These are phyloP conservation scores for Candida ipomoeae DNA, from an alignment of 805 yeast species.

Conservation along the genomic window DNA sequence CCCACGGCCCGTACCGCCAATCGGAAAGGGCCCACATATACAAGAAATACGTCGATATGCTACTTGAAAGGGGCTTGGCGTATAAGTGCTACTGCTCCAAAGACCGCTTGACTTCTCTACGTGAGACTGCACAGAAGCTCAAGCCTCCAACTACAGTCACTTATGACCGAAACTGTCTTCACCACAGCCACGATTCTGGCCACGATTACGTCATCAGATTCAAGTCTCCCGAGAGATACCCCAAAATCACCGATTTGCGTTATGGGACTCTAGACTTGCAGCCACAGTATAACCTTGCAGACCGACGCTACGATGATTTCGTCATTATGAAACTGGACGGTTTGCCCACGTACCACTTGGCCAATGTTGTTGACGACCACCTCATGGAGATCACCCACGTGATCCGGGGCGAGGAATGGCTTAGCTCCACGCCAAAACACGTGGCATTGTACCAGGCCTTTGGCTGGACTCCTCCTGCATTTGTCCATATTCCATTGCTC, in stretches of 20 bases:
- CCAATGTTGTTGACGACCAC: conserved; percentile 93
- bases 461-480: conserved; percentile 79
- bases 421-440: conserved; percentile 93
- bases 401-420: conserved; percentile 96
- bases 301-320: conserved; percentile 83
- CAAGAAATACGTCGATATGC: conserved; percentile 47
- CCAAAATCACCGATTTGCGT: conserved; percentile 63
- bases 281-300: conserved; percentile 68
- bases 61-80: conserved; percentile 67
- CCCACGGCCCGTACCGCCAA: conserved; percentile 76
- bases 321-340: conserved; percentile 90
- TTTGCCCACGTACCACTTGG: conserved; percentile 93
- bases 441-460: conserved; percentile 80
- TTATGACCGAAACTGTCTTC: conserved; percentile 77
- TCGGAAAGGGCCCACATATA: conserved; percentile 74
- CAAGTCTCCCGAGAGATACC: conserved; percentile 69
- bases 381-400: conserved; percentile 91
- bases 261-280: conserved; percentile 77
- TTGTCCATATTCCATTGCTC: conserved; percentile 84
- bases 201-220: conserved; percentile 61
- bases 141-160: conserved; percentile 90
- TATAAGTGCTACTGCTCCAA: conserved; percentile 85
- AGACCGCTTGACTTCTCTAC: conserved; percentile 62
- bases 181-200: conserved; percentile 35
- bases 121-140: conserved; percentile 68